Conservation (phyloP, 179 eudicot species). For the Beta macrorhiza region DNA sequence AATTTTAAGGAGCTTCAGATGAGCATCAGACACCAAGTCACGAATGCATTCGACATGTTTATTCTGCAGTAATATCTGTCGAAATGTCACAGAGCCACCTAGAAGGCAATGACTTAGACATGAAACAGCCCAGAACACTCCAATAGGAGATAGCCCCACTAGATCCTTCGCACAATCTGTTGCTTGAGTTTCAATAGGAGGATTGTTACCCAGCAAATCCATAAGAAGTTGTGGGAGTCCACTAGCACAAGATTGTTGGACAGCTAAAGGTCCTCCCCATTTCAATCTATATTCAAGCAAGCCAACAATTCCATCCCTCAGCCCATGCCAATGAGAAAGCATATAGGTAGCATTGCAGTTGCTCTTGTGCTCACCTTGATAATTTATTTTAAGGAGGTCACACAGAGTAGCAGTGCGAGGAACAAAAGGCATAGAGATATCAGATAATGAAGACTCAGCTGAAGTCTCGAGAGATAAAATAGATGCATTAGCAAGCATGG, state of each 20-base stretch:
- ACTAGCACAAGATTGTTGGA: constrained; percentile 90
- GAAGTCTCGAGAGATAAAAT: constrained; percentile 69
- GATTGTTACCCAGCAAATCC: constrained; percentile 53
- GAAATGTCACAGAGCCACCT: constrained; percentile 73
- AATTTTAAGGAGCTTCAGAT: constrained; percentile 63
- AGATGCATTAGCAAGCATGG: constrained; percentile 91
- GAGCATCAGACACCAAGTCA: constrained; percentile 68
- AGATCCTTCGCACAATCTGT: constrained; percentile 38
- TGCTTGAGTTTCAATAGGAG: constrained; percentile 39
- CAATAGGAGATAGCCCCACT: constrained; percentile 79
- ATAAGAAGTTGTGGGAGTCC: constrained; percentile 89
- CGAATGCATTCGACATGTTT: constrained; percentile 68
- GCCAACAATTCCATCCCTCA: constrained; percentile 89
- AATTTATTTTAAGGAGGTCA: constrained; percentile 60
- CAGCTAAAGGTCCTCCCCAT: constrained; percentile 90
- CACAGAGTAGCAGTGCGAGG: constrained; percentile 78
- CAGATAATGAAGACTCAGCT: constrained; percentile 52
- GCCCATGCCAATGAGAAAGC: constrained; percentile 90
- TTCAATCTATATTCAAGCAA: constrained; percentile 73
- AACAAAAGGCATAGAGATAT: constrained; percentile 77
- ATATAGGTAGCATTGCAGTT: constrained; percentile 29
- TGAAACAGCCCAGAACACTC: constrained; percentile 91
- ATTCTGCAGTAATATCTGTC: constrained; percentile 71
- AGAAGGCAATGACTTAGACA: constrained; percentile 80
- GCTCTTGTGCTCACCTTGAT: constrained; percentile 40